Conservation (phyloP, 2,329 filamentous ascomycete species). For the Penicillium sp. region DNA sequence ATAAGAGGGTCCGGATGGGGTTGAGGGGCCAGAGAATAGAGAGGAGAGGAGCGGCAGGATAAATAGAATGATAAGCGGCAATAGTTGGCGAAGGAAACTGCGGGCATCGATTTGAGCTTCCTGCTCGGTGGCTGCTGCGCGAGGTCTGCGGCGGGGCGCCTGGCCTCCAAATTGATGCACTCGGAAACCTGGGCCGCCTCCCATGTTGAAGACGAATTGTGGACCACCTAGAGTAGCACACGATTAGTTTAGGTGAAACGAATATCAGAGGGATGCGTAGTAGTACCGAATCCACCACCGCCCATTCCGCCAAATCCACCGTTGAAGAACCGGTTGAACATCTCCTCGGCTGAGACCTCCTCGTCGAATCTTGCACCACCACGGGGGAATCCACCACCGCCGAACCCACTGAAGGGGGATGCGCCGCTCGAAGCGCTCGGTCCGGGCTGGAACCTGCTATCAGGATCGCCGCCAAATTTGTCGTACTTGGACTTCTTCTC, state of each 20-base stretch:
- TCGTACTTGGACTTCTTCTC: slow-evolving; percentile 91
- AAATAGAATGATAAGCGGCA: slow-evolving; percentile 88
- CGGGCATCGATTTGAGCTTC: slow-evolving; percentile 52
- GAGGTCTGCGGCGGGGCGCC: slow-evolving; percentile 71
- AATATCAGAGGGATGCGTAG: neutral
- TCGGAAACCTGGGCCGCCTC: slow-evolving; percentile 83
- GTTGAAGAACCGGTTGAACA: slow-evolving; percentile 96
- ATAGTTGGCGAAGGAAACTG: slow-evolving; percentile 65
- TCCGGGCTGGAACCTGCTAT: slow-evolving; percentile 71
- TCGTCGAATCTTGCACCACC: slow-evolving; percentile 67
- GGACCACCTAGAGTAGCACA: slow-evolving; percentile 55
- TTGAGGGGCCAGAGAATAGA: slow-evolving; percentile 61
- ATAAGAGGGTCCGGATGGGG: slow-evolving; percentile 64
- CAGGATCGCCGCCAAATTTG: slow-evolving; percentile 85
- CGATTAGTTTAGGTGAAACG: neutral
- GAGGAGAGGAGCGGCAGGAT: slow-evolving; percentile 79
- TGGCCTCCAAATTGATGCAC: slow-evolving; percentile 93
- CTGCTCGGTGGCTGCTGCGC: slow-evolving; percentile 56
- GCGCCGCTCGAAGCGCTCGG: slow-evolving; percentile 37
- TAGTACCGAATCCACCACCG: slow-evolving; percentile 63
- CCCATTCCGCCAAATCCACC: slow-evolving; percentile 56
- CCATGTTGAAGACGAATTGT: slow-evolving; percentile 93
- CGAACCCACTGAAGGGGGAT: slow-evolving; percentile 46
- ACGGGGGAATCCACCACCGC: slow-evolving; percentile 49
- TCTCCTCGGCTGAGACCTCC: slow-evolving; percentile 91